Base-by-base conservation (phyloP, 768 basidiomycete genomes). In the Dictyophora rubrovolvata region DNA sequence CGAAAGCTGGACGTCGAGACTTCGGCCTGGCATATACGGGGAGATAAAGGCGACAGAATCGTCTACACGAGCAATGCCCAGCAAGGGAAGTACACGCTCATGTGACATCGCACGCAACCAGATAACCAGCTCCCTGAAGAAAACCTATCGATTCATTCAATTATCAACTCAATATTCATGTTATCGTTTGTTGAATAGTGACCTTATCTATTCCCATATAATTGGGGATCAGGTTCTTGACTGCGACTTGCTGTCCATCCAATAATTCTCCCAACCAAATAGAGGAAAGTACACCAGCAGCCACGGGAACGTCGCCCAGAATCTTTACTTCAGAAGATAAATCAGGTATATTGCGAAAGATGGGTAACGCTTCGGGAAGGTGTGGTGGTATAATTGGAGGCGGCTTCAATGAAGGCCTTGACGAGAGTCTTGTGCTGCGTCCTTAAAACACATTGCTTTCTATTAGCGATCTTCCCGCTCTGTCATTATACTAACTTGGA, bases 41-140 rank as follows among this genome's bases (percentile, higher is more conserved):
- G 83, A 84, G 0, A 85, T 81, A 80, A 85, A 83, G 12, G 78
- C 83, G 33, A 85, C 73, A 51, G 79, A 77, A 37, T 75, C 72
- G 23, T 72, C 69, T 4, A 74, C 73, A 63, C 80, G 79, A 16
- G 80, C 68, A 57, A 85, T 74, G 2, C 83, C 83, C 56, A 77
- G 79, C 23, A 85, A 67, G 48, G 76, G 77, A 36, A 76, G 76
- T 52, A 85, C 73, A 60, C 84, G 82, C 50, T 59, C 57, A 21
- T 59, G 57, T 21, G 36, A 48, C 17, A 23, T 21, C 17, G 49
- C 57, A 35, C 7, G 48, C 5, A 48, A 52, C 57, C 57, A 59
- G 11, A 42, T 51, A 35, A 50, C 18, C 22, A 51, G 35, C 35
- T 59, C 42, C 11, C n/a, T 42, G 10, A 42, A 42, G 42, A 42